Conservation (phyloP, 441 rosid genomes). For the Caryocar brasiliense region DNA sequence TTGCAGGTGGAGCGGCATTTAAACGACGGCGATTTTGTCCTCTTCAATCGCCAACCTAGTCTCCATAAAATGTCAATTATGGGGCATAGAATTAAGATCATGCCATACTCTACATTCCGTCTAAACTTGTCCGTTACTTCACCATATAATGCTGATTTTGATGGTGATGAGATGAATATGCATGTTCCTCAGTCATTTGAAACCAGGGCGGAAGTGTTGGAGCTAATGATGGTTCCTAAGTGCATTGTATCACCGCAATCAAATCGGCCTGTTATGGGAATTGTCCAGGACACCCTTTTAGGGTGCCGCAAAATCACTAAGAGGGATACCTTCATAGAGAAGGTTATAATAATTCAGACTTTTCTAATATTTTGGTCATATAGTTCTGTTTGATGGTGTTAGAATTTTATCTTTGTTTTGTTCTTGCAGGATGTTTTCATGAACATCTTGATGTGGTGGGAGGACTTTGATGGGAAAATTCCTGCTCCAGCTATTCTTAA, state of each 20-base stretch:
- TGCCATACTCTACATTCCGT: conserved; percentile 97
- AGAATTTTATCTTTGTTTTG: conserved; percentile 4
- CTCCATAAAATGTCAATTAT: conserved; percentile 98
- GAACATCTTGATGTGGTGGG: conserved; percentile 99
- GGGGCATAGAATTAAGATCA: conserved; percentile 96
- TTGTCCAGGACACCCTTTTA: conserved; percentile 93
- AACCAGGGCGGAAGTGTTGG: conserved; percentile 92
- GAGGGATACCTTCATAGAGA: conserved; percentile 97
- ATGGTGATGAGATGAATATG: conserved; percentile 99
- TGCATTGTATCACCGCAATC: conserved; percentile 97
- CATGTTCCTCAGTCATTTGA: conserved; percentile 95
- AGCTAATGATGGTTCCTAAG: conserved; percentile 98
- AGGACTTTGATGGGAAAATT: conserved; percentile 97
- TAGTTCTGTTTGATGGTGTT: not conserved
- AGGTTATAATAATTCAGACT: conserved; percentile 67
- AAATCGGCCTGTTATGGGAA: conserved; percentile 98
- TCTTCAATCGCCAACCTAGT: conserved; percentile 97
- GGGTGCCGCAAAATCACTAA: conserved; percentile 98
- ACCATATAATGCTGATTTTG: conserved; percentile 98
- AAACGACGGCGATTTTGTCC: conserved; percentile 89
- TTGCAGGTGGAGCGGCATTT: conserved; percentile 95
- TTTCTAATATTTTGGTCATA: not conserved
- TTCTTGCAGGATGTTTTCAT: conserved; percentile 83
- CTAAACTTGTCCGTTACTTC: conserved; percentile 91
- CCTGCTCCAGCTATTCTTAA: conserved; percentile 91